Evolutionary conservation across 805 yeast genomes (phyloP).

Genomic region (Kuraishia cidri): DNA sequence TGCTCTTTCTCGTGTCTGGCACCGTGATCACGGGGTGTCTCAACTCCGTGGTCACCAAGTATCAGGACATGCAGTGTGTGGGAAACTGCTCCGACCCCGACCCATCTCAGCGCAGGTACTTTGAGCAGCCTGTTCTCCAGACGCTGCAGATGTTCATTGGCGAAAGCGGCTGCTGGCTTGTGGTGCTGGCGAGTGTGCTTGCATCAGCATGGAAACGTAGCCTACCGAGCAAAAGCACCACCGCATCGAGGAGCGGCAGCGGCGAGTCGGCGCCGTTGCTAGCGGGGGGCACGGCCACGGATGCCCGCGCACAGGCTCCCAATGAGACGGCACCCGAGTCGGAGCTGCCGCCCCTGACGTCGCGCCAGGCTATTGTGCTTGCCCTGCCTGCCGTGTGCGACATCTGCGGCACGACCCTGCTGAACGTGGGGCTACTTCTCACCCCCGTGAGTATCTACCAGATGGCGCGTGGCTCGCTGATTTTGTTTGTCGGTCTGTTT

Average conservation of each 20-base stretch:
- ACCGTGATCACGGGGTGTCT: slow-evolving; percentile 62
- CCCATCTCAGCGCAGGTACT: slow-evolving; percentile 29
- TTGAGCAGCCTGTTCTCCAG: slow-evolving; percentile 75
- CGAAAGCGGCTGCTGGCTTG: slow-evolving; percentile 37
- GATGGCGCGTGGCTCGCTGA: slow-evolving; percentile 77
- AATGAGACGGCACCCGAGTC: not conserved
- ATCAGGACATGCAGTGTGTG: slow-evolving; percentile 70
- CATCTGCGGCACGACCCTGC: slow-evolving; percentile 61
- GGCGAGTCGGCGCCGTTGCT: not conserved
- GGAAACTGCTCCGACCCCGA: slow-evolving; percentile 39
- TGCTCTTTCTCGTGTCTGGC: slow-evolving; percentile 30
- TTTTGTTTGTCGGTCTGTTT: slow-evolving; percentile 66
- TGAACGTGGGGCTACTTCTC: slow-evolving; percentile 67
- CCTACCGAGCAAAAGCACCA: not conserved
- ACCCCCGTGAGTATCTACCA: slow-evolving; percentile 77
- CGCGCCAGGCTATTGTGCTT: slow-evolving; percentile 22
- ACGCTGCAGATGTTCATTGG: slow-evolving; percentile 79
- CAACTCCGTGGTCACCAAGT: slow-evolving; percentile 68
- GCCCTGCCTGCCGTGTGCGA: slow-evolving; percentile 67
- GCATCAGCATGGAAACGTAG: slow-evolving; percentile 1
- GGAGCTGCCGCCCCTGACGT: slow-evolving; percentile 3
- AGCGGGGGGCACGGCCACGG: not conserved
- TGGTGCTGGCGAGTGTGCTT: slow-evolving; percentile 9
- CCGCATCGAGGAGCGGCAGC: not conserved
- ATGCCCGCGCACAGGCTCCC: not conserved